Evolutionary conservation across 2,329 filamentous ascomycete genomes (phyloP).

Genomic region (Fusarium sulawesiense): DNA sequence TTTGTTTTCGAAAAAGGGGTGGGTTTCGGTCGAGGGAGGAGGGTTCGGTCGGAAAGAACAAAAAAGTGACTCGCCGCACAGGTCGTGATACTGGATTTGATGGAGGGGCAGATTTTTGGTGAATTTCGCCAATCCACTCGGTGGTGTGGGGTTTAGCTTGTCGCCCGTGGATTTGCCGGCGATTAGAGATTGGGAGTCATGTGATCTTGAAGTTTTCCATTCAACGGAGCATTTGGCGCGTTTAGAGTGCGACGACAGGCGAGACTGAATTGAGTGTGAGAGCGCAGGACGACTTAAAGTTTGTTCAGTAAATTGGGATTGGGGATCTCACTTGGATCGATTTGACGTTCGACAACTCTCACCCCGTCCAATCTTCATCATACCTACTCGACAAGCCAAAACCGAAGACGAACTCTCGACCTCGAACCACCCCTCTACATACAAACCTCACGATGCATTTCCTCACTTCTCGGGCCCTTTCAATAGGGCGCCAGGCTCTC

Average conservation of each 20-base stretch:
- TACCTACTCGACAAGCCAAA: background rate
- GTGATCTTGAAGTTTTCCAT: conserved; percentile 53
- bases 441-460: conserved; percentile 44
- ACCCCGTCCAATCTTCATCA: background rate
- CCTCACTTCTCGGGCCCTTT: conserved; percentile 42
- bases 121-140: conserved; percentile 55
- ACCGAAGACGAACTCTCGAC: conserved; percentile 5
- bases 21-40: conserved; percentile 17
- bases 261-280: background rate
- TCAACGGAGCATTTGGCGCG: conserved; percentile 35
- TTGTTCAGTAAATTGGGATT: conserved; percentile 27
- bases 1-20: conserved; percentile 14
- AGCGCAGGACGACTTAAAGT: conserved; percentile 16
- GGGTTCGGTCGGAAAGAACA: conserved; percentile 23
- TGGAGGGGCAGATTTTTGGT: conserved; percentile 58
- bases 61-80: conserved; percentile 47
- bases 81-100: conserved; percentile 43
- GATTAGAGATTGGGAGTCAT: conserved; percentile 48
- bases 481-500: conserved; percentile 35
- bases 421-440: conserved; percentile 8
- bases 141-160: conserved; percentile 51
- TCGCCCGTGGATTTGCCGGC: conserved; percentile 51
- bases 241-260: conserved; percentile 25
- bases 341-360: background rate
- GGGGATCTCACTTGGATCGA: background rate